Conservation (phyloP, 208 protist genomes). For the Trypanosoma melophagium region DNA sequence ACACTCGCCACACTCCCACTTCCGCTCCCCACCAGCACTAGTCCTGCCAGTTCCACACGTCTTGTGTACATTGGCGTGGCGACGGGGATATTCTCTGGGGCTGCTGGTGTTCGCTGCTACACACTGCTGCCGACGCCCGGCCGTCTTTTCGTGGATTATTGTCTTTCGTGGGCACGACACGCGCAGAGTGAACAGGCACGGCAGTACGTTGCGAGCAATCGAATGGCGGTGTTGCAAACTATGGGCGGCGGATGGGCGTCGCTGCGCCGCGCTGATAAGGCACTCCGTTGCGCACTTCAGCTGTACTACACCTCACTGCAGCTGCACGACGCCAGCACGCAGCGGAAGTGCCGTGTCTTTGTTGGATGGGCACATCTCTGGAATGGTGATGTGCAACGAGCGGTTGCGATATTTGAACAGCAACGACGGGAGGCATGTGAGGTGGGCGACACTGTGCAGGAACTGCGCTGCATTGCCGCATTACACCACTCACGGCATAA, state of each 20-base stretch:
- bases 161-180: conserved; percentile 38
- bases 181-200: conserved; percentile 45
- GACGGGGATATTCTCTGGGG: no score
- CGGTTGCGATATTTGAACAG: conserved; percentile 40
- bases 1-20: conserved; percentile 11
- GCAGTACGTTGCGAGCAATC: conserved; percentile 44
- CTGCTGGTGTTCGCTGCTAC: conserved; percentile 19
- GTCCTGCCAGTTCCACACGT: not conserved
- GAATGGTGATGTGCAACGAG: conserved; percentile 40
- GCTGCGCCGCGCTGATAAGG: conserved; percentile 54
- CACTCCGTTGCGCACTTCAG: conserved; percentile 52
- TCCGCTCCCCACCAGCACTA: no score
- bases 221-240: conserved; percentile 64
- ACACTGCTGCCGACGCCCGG: conserved; percentile 40
- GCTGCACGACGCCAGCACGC: conserved; percentile 37
- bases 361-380: conserved; percentile 74
- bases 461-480: conserved; percentile 59
- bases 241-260: conserved; percentile 80
- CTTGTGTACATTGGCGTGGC: conserved; percentile 16
- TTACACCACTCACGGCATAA: conserved; percentile 46
- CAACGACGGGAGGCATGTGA: conserved; percentile 34
- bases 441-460: conserved; percentile 40
- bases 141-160: conserved; percentile 36
- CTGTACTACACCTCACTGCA: conserved; percentile 37
- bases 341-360: conserved; percentile 64